Conservation (phyloP, 441 rosid species). For the Manihot esculenta region DNA sequence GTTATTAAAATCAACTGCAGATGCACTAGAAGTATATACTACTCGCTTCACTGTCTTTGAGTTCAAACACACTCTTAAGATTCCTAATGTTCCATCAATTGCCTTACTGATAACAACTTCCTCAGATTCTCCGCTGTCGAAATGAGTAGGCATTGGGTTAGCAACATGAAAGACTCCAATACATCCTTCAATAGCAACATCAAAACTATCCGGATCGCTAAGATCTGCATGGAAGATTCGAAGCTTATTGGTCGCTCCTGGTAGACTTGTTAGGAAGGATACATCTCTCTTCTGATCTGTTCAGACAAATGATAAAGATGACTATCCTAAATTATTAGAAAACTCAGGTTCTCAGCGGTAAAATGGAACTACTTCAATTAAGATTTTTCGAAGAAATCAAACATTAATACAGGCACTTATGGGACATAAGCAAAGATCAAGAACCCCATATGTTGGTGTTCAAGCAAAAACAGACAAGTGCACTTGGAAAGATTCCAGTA, state of each 20-base stretch:
- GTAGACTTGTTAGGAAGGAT: slow-evolving; percentile 39
- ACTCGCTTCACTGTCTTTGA: slow-evolving; percentile 40
- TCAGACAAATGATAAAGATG: neutral
- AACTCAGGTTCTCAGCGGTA: no score
- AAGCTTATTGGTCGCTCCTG: slow-evolving; percentile 32
- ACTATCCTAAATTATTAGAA: neutral
- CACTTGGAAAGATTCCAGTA: neutral
- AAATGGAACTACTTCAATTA: no score
- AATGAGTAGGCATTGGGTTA: slow-evolving; percentile 21
- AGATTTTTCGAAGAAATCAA: no score
- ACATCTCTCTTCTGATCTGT: slow-evolving; percentile 38
- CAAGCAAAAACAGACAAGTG: no score
- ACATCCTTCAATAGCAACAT: slow-evolving; percentile 34
- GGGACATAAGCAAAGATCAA: no score
- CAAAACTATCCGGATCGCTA: slow-evolving; percentile 33
- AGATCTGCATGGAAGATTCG: slow-evolving; percentile 40
- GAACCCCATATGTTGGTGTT: no score
- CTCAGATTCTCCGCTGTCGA: slow-evolving; percentile 30
- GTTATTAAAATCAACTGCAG: slow-evolving; percentile 6
- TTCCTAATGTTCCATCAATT: slow-evolving; percentile 33
- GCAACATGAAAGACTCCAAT: slow-evolving; percentile 40
- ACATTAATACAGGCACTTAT: no score
- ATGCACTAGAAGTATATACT: slow-evolving; percentile 40
- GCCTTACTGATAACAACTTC: slow-evolving; percentile 24
- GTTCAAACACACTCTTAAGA: slow-evolving; percentile 39